Evolutionary conservation across 1,284 basidiomycete species (phyloP).

Genomic region (Tetrapyrgos nigripes): DNA sequence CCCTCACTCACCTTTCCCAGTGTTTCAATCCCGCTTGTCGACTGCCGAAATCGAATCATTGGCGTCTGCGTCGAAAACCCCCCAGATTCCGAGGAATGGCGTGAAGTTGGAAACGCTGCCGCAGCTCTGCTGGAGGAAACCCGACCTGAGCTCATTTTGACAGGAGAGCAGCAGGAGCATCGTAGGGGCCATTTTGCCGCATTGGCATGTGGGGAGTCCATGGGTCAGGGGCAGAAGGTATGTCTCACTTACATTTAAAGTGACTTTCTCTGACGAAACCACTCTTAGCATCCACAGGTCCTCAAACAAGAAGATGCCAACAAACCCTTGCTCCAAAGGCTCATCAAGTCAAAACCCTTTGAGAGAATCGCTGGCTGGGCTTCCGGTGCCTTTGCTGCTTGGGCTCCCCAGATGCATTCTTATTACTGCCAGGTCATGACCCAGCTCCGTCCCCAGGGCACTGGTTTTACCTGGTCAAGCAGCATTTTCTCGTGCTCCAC

Average conservation of each 20-base stretch:
- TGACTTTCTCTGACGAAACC: neutral
- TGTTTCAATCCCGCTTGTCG: no score
- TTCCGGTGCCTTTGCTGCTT: neutral
- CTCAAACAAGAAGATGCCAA: neutral
- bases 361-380: neutral
- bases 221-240: neutral
- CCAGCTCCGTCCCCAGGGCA: neutral
- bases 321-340: neutral
- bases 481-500: constrained; percentile 9
- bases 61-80: no score
- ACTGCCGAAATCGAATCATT: no score
- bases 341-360: neutral
- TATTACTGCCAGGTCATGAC: neutral
- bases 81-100: no score
- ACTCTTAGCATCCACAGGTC: neutral
- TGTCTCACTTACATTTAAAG: neutral
- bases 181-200: neutral
- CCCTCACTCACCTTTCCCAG: no score
- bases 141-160: neutral
- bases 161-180: neutral
- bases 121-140: neutral
- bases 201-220: neutral
- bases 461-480: neutral
- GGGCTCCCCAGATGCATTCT: neutral
- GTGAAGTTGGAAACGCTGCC: no score